These are phyloP conservation scores for Paragyromitra xinjiangensis DNA, from an alignment of 495 filamentous ascomycete genomes.

Conservation along the genomic window DNA sequence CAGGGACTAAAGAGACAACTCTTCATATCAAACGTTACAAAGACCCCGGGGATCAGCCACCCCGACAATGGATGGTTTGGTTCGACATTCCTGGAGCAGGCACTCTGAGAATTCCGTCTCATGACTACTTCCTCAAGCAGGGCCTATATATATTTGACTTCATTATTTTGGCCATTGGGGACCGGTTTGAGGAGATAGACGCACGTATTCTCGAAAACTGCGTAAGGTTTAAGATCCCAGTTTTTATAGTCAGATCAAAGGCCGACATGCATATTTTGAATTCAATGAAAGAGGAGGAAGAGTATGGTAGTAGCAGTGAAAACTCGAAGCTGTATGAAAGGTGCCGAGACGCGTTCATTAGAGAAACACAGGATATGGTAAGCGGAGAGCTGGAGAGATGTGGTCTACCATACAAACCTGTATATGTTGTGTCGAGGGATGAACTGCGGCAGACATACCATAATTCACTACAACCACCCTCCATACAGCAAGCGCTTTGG, in stretches of 20 bases:
- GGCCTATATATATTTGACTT: constrained; percentile 46
- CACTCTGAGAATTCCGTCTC: constrained; percentile 8
- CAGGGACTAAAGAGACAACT: constrained; percentile 41
- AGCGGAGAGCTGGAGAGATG: neutral
- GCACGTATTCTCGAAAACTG: constrained; percentile 36
- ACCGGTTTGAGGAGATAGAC: constrained; percentile 33
- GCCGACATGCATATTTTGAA: constrained; percentile 38
- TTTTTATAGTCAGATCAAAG: constrained; percentile 40
- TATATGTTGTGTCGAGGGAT: constrained; percentile 23
- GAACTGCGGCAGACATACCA: neutral
- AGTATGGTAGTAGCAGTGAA: neutral
- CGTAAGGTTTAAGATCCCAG: constrained; percentile 25
- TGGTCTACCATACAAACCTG: neutral
- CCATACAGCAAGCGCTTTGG: neutral
- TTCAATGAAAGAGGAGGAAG: neutral
- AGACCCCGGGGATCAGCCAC: constrained; percentile 24
- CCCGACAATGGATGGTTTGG: constrained; percentile 23
- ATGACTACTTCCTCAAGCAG: constrained; percentile 46
- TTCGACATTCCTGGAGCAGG: constrained; percentile 48
- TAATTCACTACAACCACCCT: neutral
- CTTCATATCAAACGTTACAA: constrained; percentile 11
- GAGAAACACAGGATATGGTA: neutral
- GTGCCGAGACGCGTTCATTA: neutral
- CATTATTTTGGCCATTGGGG: constrained; percentile 34
- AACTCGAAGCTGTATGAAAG: neutral